Base-by-base conservation (phyloP, 805 yeast species). In the Metschnikowia continentalis region DNA sequence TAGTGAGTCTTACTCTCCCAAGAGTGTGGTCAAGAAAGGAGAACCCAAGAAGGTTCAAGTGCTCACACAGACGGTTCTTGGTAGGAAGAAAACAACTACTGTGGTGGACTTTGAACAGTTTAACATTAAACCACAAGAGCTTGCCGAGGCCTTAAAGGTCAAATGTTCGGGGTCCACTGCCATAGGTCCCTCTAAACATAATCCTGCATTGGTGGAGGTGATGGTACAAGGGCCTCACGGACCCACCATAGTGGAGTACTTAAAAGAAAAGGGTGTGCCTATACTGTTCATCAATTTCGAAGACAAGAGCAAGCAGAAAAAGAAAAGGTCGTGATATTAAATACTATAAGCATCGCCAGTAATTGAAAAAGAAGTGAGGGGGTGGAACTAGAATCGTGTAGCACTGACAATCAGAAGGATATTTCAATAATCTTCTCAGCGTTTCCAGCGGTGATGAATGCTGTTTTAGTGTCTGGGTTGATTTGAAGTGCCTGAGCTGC, bases 211-310 rank as follows among this genome's bases (percentile, higher is more conserved):
- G 0, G 66, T 75, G 38, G 95, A 88, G 60, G 90, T 94, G 3
- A 77, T 83, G 43, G 96, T 94, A 2, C 98, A 94, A 70, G 99
- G 99, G 0, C 87, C 92, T 2, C 98, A 92, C 64, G 82, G 83
- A 22, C 77, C 80, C 43, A 65, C 77, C 0, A 80, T 86, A 10
- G 70, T 76, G n/a, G 84, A 83, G 2, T 64, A 84, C 42, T 68
- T 91, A 51, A 76, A 70, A 41, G 71, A 70, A 4, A 72, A 81
- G 51, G 96, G 96, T 0, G 68, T 92, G 23, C 84, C 86, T 22
- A 64, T 77, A 3, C 65, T 76, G 15, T 87, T 86, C 84, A 83
- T 92, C 15, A 78, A 77, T 22, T 78, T 80, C 51, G 83, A 78
- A 50, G 87, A 87, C 59, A 85, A 82, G 60, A 62, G 79, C 22